Percentiles rank a stretch among this genome's conserved stretches.
Evolutionary conservation across 139 green algal species (phyloP).

Genomic region (Trebouxia sp.): DNA sequence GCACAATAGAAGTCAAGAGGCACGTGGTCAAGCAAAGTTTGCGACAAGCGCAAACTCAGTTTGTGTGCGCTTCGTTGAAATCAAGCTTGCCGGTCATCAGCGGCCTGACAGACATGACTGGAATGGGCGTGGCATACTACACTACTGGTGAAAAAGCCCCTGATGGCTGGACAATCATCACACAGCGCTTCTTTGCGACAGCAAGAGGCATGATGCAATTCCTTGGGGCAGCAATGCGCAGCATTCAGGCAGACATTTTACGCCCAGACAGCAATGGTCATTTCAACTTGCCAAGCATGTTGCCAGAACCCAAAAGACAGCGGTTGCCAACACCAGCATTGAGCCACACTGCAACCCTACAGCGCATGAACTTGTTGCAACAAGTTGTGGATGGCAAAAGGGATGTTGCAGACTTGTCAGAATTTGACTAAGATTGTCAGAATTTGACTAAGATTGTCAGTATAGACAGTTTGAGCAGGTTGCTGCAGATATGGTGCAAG

Average conservation of each 20-base stretch:
- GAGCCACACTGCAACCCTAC: slow-evolving; percentile 7
- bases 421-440: background rate
- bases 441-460: no score
- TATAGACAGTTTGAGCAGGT: background rate
- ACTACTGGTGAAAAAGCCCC: slow-evolving; percentile 26
- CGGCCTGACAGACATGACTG: slow-evolving; percentile 24
- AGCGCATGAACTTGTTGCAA: slow-evolving; percentile 20
- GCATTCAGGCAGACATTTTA: slow-evolving; percentile 16
- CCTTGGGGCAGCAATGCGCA: slow-evolving; percentile 23
- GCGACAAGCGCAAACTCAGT: background rate
- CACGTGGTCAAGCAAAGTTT: slow-evolving; percentile 20
- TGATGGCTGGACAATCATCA: slow-evolving; percentile 28
- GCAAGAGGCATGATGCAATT: slow-evolving; percentile 20
- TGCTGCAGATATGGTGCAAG: slow-evolving; percentile 4
- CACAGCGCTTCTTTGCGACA: slow-evolving; percentile 13
- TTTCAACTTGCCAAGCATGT: slow-evolving; percentile 21
- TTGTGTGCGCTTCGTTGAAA: slow-evolving; percentile 28
- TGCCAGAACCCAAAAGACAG: background rate
- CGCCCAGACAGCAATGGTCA: background rate
- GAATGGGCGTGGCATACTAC: slow-evolving; percentile 14
- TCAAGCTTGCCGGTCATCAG: slow-evolving; percentile 28
- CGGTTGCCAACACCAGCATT: slow-evolving; percentile 8
- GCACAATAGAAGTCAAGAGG: slow-evolving; percentile 19
- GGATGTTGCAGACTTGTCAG: slow-evolving; percentile 28
- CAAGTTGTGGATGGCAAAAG: slow-evolving; percentile 5